Percentiles rank a stretch among this genome's conserved stretches.
phyloP scores from a whole-genome alignment of 108 stramenopile genomes.

The Nitzschia inconspicua region DNA sequence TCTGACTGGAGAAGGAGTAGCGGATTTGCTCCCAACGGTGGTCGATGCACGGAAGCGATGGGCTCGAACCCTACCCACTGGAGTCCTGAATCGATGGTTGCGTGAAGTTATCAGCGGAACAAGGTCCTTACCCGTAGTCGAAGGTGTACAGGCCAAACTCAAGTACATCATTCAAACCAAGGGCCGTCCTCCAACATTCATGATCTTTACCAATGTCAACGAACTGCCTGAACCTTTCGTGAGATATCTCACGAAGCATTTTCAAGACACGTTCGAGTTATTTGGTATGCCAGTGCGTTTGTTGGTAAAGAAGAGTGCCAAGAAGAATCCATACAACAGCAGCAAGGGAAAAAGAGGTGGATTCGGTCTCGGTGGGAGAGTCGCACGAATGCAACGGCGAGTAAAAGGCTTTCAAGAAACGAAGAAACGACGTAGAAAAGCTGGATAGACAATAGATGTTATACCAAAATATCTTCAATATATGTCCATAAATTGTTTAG shows the following conservation, averaged over 20 bases:
- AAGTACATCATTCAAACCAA: conserved; percentile 88
- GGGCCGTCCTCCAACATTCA: conserved; percentile 86
- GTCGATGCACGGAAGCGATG: conserved; percentile 77
- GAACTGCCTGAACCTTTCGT: conserved; percentile 66
- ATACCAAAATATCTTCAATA: no score
- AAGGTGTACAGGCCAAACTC: conserved; percentile 45
- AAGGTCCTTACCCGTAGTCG: conserved; percentile 56
- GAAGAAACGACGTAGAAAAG: not conserved
- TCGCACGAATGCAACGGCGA: conserved; percentile 54
- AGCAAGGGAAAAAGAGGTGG: conserved; percentile 34
- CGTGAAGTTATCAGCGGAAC: conserved; percentile 61
- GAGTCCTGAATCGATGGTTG: conserved; percentile 81
- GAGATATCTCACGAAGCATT: conserved; percentile 72
- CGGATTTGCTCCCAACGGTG: conserved; percentile 73
- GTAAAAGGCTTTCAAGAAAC: conserved; percentile 35
- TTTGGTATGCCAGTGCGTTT: conserved; percentile 83
- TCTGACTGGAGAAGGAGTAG: conserved; percentile 54
- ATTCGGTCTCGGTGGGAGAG: conserved; percentile 67
- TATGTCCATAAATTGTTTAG: not conserved
- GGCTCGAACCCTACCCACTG: conserved; percentile 65
- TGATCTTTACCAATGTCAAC: conserved; percentile 74
- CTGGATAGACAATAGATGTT: not conserved
- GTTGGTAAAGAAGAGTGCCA: conserved; percentile 66
- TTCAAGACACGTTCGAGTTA: conserved; percentile 81
- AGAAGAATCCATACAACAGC: conserved; percentile 61